These are phyloP conservation scores for Scedosporium dehoogii DNA, from an alignment of 2,329 filamentous ascomycete genomes.

Conservation along the genomic window DNA sequence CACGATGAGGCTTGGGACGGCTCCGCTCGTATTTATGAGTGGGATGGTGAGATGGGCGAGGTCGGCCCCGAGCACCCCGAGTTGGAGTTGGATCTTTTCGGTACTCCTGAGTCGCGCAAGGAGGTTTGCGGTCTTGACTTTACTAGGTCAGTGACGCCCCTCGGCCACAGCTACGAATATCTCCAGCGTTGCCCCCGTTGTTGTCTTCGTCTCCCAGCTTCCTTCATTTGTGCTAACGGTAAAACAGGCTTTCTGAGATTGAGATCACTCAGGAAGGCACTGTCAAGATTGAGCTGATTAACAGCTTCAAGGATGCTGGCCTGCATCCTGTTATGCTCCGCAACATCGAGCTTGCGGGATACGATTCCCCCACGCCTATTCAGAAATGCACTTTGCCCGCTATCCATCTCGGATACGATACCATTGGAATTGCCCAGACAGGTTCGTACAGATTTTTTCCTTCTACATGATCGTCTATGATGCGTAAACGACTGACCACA, in stretches of 20 bases:
- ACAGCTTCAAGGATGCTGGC: slow-evolving; percentile 62
- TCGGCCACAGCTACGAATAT: not conserved
- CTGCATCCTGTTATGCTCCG: slow-evolving; percentile 75
- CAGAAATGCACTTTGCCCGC: slow-evolving; percentile 79
- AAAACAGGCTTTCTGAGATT: slow-evolving; percentile 41
- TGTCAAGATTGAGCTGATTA: slow-evolving; percentile 37
- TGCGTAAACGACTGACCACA: not conserved
- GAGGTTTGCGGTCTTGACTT: slow-evolving; percentile 51
- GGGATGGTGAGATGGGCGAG: slow-evolving; percentile 78
- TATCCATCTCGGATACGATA: slow-evolving; percentile 64
- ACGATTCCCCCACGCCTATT: slow-evolving; percentile 69
- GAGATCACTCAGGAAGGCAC: slow-evolving; percentile 48
- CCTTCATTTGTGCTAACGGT: not conserved
- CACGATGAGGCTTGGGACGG: slow-evolving; percentile 31
- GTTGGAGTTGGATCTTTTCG: slow-evolving; percentile 71
- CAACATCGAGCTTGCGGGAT: slow-evolving; percentile 67
- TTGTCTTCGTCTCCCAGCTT: not conserved
- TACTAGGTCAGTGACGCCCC: slow-evolving; percentile 38
- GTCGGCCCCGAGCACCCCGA: slow-evolving; percentile 61
- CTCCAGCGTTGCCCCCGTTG: not conserved
- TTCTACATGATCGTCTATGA: not conserved
- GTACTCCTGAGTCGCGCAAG: slow-evolving; percentile 38
- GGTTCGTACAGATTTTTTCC: slow-evolving; percentile 37
- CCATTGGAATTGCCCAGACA: slow-evolving; percentile 87
- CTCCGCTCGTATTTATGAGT: slow-evolving; percentile 65